Evolutionary conservation across 2,329 filamentous ascomycete genomes (phyloP).

Genomic region (Thielaviopsis punctulata): DNA sequence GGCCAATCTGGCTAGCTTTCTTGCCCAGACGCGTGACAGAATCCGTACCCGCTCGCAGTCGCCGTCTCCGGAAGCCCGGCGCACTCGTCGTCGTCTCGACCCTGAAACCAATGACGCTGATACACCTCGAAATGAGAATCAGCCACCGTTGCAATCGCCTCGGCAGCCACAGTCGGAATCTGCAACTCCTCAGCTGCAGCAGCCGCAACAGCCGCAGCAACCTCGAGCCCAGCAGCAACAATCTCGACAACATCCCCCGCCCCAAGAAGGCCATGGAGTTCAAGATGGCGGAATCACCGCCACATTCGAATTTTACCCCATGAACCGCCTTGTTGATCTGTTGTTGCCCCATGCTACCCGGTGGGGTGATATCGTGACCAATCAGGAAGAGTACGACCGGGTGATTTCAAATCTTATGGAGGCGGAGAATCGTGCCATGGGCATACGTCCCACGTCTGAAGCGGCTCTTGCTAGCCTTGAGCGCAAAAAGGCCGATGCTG

Average conservation of each 20-base stretch:
- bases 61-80: not conserved
- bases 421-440: conserved; percentile 56
- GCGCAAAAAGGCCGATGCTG: conserved; percentile 49
- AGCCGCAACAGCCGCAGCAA: too few species aligned
- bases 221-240: too few species aligned
- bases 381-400: conserved; percentile 76
- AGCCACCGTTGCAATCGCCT: too few species aligned
- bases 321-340: not conserved
- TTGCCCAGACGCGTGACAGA: not conserved
- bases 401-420: conserved; percentile 85
- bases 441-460: conserved; percentile 63
- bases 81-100: not conserved
- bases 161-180: too few species aligned
- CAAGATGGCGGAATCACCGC: not conserved
- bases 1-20: not conserved
- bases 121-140: not conserved
- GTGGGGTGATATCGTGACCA: conserved; percentile 71
- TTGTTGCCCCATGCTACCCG: not conserved
- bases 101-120: not conserved
- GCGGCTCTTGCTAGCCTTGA: conserved; percentile 58
- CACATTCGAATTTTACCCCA: not conserved
- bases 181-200: too few species aligned
- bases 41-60: not conserved
- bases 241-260: not conserved
- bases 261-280: not conserved